Evolutionary conservation across 306 rosid species (phyloP).

Genomic region (Prunus armeniaca): DNA sequence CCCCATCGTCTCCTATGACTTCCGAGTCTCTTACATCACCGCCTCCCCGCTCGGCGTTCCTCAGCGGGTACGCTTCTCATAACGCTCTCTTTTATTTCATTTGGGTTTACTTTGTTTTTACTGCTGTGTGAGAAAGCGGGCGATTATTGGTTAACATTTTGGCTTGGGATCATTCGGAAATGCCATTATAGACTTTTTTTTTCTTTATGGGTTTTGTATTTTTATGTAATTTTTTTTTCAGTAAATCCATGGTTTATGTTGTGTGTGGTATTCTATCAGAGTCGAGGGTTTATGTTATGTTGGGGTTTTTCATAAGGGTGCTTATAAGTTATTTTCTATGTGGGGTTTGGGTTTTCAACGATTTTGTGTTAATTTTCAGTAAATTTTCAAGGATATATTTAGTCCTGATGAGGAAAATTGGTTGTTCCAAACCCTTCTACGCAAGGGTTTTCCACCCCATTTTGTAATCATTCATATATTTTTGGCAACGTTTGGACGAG

Average conservation of each 20-base stretch:
- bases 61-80: constrained; percentile 52
- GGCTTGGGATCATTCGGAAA: background rate
- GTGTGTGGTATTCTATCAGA: background rate
- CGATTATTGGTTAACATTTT: background rate
- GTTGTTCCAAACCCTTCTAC: background rate
- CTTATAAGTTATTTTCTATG: background rate
- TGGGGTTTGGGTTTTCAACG: background rate
- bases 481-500: background rate
- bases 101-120: constrained; percentile 10
- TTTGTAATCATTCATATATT: background rate
- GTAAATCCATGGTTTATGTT: constrained; percentile 1
- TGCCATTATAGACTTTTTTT: background rate
- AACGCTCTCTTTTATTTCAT: background rate
- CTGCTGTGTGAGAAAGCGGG: background rate
- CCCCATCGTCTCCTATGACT: constrained; percentile 49
- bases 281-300: background rate
- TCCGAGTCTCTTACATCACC: constrained; percentile 60
- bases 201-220: background rate
- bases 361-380: background rate
- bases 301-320: background rate
- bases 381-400: background rate
- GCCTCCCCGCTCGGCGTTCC: constrained; percentile 78
- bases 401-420: constrained; percentile 3
- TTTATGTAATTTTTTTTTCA: background rate
- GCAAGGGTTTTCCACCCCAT: background rate